Conservation (phyloP, 2,329 filamentous ascomycete genomes). For the Botrytis cinerea region DNA sequence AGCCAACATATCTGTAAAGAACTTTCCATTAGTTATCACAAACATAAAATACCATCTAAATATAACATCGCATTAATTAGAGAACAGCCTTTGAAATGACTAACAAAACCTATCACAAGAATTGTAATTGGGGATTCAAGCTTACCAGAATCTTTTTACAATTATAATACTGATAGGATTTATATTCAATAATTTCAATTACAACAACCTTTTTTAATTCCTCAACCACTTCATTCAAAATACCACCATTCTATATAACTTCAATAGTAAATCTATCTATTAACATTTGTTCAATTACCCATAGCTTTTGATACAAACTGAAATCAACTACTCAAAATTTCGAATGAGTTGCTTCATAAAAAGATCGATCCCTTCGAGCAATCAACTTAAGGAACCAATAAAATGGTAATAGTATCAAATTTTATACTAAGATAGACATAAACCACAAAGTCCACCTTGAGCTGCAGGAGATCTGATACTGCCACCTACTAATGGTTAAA, state of each 20-base stretch:
- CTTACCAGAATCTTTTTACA: neutral
- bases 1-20: neutral
- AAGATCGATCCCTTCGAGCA: neutral
- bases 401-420: neutral
- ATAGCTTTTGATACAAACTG: constrained; percentile 39
- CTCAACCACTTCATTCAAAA: neutral
- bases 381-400: neutral
- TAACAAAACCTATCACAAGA: neutral
- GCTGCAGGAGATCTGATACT: constrained; percentile 45
- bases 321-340: constrained; percentile 33
- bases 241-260: neutral
- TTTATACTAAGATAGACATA: neutral
- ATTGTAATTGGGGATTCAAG: neutral
- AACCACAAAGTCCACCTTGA: constrained; percentile 42
- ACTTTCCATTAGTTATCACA: constrained; percentile 32
- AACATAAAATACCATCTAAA: neutral
- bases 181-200: neutral
- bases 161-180: neutral
- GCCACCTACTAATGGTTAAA: constrained; percentile 29
- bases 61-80: neutral
- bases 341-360: constrained; percentile 22
- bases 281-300: neutral
- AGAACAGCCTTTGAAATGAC: accelerated
- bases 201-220: neutral
- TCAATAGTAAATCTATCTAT: neutral